Percentiles rank a stretch among this genome's conserved stretches.
Evolutionary conservation across 108 stramenopile species (phyloP).

Genomic region (Epithemia pelagica): DNA sequence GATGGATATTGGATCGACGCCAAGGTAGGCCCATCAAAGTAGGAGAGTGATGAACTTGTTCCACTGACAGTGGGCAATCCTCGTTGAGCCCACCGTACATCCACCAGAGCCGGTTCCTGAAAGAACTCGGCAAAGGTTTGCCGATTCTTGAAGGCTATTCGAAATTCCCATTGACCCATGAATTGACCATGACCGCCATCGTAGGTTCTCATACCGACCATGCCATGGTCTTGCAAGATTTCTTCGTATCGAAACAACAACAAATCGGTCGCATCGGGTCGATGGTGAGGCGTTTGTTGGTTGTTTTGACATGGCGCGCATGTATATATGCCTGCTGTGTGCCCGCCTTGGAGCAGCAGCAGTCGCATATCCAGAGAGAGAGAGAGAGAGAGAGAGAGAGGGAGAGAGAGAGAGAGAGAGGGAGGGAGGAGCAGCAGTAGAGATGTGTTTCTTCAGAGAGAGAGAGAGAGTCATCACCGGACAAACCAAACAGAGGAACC

Average conservation of each 20-base stretch:
- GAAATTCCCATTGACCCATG: slow-evolving; percentile 45
- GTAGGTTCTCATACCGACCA: slow-evolving; percentile 40
- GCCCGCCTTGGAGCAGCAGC: too few species aligned
- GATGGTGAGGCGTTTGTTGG: too few species aligned
- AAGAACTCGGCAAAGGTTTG: slow-evolving; percentile 35
- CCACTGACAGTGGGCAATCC: slow-evolving; percentile 37
- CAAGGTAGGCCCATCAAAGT: slow-evolving; percentile 78
- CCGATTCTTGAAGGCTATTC: slow-evolving; percentile 51
- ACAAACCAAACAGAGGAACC: too few species aligned
- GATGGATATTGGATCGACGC: slow-evolving; percentile 42
- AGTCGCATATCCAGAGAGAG: too few species aligned
- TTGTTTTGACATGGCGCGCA: too few species aligned
- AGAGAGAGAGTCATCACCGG: too few species aligned
- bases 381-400: too few species aligned
- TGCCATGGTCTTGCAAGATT: not conserved
- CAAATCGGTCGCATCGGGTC: too few species aligned
- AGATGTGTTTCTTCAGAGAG: too few species aligned
- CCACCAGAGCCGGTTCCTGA: slow-evolving; percentile 37
- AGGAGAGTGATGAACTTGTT: slow-evolving; percentile 28
- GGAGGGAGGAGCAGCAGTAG: too few species aligned
- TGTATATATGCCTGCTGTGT: too few species aligned
- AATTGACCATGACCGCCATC: slow-evolving; percentile 50
- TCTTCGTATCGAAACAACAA: not conserved
- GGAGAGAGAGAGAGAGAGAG: too few species aligned
- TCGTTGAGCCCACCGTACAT: slow-evolving; percentile 41